Evolutionary conservation across 2,329 filamentous ascomycete species (phyloP).

Genomic region (Coniella lustricola): DNA sequence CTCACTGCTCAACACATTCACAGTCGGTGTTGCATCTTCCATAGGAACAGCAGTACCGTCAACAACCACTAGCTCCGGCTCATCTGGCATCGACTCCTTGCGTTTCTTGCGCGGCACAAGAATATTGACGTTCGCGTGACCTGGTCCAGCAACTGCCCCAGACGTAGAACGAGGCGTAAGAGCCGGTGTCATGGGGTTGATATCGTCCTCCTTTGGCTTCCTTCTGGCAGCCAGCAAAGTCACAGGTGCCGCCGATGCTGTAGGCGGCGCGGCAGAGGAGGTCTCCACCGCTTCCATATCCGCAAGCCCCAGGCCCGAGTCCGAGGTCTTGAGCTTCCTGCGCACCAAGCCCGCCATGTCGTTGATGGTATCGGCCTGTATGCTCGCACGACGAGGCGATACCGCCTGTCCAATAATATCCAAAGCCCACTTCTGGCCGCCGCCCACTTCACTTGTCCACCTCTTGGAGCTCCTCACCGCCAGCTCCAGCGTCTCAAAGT

Average conservation of each 20-base stretch:
- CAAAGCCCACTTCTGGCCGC: slow-evolving; percentile 45
- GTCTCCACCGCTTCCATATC: neutral
- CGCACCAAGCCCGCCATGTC: slow-evolving; percentile 43
- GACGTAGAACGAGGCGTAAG: neutral
- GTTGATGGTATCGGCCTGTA: slow-evolving; percentile 28
- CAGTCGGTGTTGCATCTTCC: slow-evolving; percentile 13
- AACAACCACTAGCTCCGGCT: slow-evolving; percentile 1
- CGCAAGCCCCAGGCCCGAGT: slow-evolving; percentile 30
- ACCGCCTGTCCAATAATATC: slow-evolving; percentile 35
- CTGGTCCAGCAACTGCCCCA: neutral
- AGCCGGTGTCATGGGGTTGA: neutral
- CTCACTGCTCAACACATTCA: slow-evolving; percentile 30
- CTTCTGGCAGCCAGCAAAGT: slow-evolving; percentile 10
- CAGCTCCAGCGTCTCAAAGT: slow-evolving; percentile 61
- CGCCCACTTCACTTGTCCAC: slow-evolving; percentile 63
- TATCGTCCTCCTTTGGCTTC: slow-evolving; percentile 6
- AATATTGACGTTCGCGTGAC: neutral
- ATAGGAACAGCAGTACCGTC: slow-evolving; percentile 6
- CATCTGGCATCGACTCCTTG: slow-evolving; percentile 14
- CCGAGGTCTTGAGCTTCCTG: slow-evolving; percentile 26
- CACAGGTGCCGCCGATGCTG: neutral
- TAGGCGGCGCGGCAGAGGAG: neutral
- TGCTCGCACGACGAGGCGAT: neutral
- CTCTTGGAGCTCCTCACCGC: slow-evolving; percentile 58
- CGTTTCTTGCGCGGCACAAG: slow-evolving; percentile 14